Conservation (phyloP, 2,329 filamentous ascomycete genomes). For the Daldinia sp. region DNA sequence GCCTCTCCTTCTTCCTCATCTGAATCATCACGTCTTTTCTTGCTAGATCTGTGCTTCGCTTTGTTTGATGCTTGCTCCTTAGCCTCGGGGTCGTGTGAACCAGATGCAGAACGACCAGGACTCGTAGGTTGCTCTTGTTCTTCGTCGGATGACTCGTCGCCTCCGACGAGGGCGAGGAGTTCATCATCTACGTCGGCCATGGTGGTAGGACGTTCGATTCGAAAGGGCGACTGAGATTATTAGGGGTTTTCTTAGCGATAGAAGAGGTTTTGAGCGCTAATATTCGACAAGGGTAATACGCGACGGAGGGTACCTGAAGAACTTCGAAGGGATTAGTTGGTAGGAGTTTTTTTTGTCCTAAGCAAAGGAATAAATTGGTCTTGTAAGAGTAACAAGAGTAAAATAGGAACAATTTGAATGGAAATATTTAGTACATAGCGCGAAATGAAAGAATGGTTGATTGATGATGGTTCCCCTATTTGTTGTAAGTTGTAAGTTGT, state of each 20-base stretch:
- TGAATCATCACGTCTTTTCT: constrained; percentile 66
- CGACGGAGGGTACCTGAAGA: background rate
- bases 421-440: background rate
- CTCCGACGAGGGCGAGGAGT: constrained; percentile 89
- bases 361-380: background rate
- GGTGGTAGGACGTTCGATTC: constrained; percentile 9
- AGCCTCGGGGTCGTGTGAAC: constrained; percentile 56
- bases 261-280: too few relatives aligned
- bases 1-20: constrained; percentile 83
- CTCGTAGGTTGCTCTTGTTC: constrained; percentile 60
- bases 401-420: background rate
- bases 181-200: constrained; percentile 96
- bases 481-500: too few relatives aligned
- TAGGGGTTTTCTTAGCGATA: too few relatives aligned
- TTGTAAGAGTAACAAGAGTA: background rate
- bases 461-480: background rate
- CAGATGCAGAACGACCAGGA: constrained; percentile 63
- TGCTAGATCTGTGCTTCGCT: constrained; percentile 56
- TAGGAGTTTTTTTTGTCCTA: background rate
- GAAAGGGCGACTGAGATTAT: background rate
- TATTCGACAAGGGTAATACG: background rate
- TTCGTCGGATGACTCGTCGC: constrained; percentile 70
- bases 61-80: constrained; percentile 50
- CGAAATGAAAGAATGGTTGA: background rate
- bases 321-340: background rate